A percentile compares a stretch with the other conserved stretches of the same genome.
phyloP scores from a whole-genome alignment of 2,329 filamentous ascomycete genomes.

The Pyrenophora tritici-repentis region DNA sequence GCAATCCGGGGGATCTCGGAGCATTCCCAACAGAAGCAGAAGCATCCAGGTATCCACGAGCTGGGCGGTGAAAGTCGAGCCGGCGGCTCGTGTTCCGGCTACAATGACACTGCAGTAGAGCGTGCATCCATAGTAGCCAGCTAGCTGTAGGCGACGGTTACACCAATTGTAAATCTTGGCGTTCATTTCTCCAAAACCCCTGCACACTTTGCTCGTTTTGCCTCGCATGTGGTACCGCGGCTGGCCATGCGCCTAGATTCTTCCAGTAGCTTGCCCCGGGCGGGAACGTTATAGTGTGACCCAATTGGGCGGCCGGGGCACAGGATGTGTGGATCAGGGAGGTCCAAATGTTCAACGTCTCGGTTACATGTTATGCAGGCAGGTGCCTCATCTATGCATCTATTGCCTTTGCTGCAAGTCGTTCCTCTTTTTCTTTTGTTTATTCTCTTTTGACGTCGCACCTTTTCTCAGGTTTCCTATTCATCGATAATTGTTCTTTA shows the following conservation, averaged over 20 bases:
- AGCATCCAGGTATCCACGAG: slow-evolving; percentile 20
- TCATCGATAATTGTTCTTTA: neutral
- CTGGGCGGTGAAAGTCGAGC: slow-evolving; percentile 19
- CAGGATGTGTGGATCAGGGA: slow-evolving; percentile 4
- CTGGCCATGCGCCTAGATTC: slow-evolving; percentile 8
- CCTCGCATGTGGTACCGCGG: slow-evolving; percentile 7
- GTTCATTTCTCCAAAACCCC: slow-evolving; percentile 5
- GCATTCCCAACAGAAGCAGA: slow-evolving; percentile 3
- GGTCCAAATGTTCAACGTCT: slow-evolving; percentile 3
- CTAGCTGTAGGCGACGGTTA: neutral
- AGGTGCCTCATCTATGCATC: slow-evolving; percentile 4
- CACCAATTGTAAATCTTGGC: neutral
- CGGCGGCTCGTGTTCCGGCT: slow-evolving; percentile 3
- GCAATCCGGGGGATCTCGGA: neutral
- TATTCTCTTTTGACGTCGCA: neutral
- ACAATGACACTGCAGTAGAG: neutral
- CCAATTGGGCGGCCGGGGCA: slow-evolving; percentile 9
- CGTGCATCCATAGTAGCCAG: neutral
- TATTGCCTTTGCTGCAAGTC: slow-evolving; percentile 4
- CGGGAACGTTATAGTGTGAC: slow-evolving; percentile 3
- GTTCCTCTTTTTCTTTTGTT: neutral
- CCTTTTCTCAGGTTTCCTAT: neutral
- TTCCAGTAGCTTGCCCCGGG: slow-evolving; percentile 21
- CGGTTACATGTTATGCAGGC: slow-evolving; percentile 6
- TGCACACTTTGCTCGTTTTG: slow-evolving; percentile 8